Conservation (phyloP, 202 grass and related monocot species). For the Digitaria exilis region DNA sequence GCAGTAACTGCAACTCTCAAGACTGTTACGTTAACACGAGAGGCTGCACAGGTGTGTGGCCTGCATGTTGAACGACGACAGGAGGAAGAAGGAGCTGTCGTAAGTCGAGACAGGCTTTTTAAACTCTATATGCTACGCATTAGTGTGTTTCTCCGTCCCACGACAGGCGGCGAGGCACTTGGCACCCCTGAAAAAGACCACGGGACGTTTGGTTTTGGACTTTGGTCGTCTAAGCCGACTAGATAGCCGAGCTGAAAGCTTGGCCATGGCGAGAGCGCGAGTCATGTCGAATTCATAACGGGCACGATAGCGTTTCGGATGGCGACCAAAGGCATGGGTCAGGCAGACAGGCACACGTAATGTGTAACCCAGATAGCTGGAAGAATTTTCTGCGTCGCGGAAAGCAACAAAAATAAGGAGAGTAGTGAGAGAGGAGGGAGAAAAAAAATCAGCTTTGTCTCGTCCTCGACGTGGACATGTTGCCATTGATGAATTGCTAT, state of each 20-base stretch:
- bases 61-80: neutral
- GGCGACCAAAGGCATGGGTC: neutral
- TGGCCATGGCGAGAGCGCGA: too few relatives aligned
- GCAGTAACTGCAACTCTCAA: neutral
- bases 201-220: neutral
- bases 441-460: neutral
- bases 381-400: neutral
- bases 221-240: too few relatives aligned
- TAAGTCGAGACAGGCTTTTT: neutral
- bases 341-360: neutral
- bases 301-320: neutral
- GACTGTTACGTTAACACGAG: neutral
- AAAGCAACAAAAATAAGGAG: neutral
- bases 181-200: neutral
- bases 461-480: neutral
- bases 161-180: neutral
- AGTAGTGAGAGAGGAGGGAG: neutral
- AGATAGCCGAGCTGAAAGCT: too few relatives aligned
- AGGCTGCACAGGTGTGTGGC: slow-evolving; percentile 17
- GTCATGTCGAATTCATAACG: neutral
- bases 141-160: slow-evolving; percentile 11
- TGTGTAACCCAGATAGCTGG: neutral
- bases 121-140: neutral
- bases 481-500: neutral
- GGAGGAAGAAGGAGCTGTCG: neutral